Evolutionary conservation across 148 eudicot species (phyloP).

Genomic region (Chenopodium quinoa): DNA sequence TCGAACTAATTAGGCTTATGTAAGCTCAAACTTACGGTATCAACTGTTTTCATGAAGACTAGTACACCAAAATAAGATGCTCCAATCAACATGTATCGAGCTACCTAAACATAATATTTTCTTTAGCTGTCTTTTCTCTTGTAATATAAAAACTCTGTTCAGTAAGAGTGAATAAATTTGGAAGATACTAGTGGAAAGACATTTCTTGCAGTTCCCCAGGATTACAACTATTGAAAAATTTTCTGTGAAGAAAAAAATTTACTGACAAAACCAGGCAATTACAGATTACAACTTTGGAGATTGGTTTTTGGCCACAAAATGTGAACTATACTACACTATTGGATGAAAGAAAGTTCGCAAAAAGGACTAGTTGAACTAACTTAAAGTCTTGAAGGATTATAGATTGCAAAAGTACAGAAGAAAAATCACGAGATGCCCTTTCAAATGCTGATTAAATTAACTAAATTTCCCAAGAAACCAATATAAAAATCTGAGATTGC

Average conservation of each 20-base stretch:
- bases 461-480: neutral
- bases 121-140: neutral
- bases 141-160: too few relatives aligned
- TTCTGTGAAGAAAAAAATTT: neutral
- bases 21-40: neutral
- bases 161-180: neutral
- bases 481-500: neutral
- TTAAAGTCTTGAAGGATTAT: neutral
- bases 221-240: too few relatives aligned
- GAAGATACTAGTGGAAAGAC: too few relatives aligned
- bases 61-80: neutral
- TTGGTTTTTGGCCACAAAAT: neutral
- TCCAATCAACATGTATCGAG: neutral
- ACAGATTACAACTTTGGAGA: neutral
- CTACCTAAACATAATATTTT: neutral
- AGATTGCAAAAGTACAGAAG: neutral
- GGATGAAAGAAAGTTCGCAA: neutral
- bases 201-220: too few relatives aligned
- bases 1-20: neutral
- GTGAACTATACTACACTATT: neutral
- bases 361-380: neutral
- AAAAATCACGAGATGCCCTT: neutral
- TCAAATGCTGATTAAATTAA: neutral
- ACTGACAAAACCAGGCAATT: neutral
- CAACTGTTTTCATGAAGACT: neutral